phyloP scores from a whole-genome alignment of 345 rosid genomes.

The Dimocarpus longan region DNA sequence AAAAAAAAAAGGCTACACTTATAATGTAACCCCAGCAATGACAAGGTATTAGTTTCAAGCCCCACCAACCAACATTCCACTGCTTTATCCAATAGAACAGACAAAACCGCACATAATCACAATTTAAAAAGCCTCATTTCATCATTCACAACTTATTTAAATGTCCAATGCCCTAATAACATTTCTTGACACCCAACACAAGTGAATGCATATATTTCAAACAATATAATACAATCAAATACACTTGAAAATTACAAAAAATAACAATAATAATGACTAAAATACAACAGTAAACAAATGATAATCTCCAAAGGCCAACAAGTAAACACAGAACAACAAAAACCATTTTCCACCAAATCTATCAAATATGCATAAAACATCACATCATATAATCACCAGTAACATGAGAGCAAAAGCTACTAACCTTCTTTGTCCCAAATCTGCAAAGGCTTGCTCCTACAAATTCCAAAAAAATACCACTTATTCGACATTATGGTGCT shows the following conservation, averaged over 20 bases:
- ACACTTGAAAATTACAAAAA: background rate
- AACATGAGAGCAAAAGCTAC: slow-evolving; percentile 12
- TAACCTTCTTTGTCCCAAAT: slow-evolving; percentile 89
- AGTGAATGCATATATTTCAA: background rate
- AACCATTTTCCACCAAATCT: background rate
- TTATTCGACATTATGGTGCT: background rate
- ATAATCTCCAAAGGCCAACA: background rate
- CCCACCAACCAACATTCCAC: background rate
- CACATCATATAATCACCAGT: background rate
- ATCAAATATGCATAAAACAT: background rate
- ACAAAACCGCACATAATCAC: background rate
- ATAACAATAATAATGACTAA: background rate
- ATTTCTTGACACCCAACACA: background rate
- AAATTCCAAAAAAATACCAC: slow-evolving; percentile 3
- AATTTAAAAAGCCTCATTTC: background rate
- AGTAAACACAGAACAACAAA: background rate
- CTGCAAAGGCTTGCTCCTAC: slow-evolving; percentile 80
- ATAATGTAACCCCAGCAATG: background rate
- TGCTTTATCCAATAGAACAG: background rate
- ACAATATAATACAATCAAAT: background rate
- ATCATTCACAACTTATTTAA: background rate
- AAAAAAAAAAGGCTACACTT: background rate
- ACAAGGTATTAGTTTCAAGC: background rate
- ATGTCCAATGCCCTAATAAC: background rate
- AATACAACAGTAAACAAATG: background rate